These are phyloP conservation scores for Pleurotus tuoliensis DNA, from an alignment of 768 basidiomycete genomes.

Conservation along the genomic window DNA sequence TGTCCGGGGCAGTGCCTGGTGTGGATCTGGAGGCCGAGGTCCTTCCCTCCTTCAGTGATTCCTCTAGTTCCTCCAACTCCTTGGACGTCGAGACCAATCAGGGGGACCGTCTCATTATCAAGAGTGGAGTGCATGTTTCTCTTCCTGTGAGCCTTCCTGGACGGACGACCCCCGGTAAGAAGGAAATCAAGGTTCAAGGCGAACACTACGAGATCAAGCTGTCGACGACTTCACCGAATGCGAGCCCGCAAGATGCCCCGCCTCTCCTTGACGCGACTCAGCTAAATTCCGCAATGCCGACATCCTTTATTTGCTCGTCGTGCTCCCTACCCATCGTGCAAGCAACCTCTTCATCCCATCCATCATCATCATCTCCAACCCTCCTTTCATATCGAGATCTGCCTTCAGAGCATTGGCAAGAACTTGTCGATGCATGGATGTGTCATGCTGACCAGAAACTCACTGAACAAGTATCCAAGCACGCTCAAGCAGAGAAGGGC, in stretches of 20 bases:
- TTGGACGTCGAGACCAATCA: conserved; percentile 17
- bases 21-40: conserved; percentile 66
- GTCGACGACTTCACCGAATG: conserved; percentile 26
- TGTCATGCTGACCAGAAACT: conserved; percentile 90
- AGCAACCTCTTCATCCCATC: conserved; percentile 5
- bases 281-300: conserved; percentile 49
- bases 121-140: conserved; percentile 54
- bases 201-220: conserved; percentile 75
- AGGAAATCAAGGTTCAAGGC: conserved; percentile 51
- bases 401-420: conserved; percentile 96
- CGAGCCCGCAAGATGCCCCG: conserved; percentile 23
- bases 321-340: conserved; percentile 78
- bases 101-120: conserved; percentile 60
- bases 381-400: conserved; percentile 69
- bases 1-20: conserved; percentile 44
- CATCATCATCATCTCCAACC: conserved; percentile 18
- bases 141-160: conserved; percentile 54
- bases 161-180: conserved; percentile 54
- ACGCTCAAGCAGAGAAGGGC: conserved; percentile 35
- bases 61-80: conserved; percentile 15
- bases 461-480: conserved; percentile 60
- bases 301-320: conserved; percentile 70
- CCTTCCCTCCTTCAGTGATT: conserved; percentile 39
- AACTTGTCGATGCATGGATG: conserved; percentile 98
- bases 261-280: conserved; percentile 71